phyloP scores from a whole-genome alignment of 495 filamentous ascomycete genomes.

The Talaromyces proteolyticus region DNA sequence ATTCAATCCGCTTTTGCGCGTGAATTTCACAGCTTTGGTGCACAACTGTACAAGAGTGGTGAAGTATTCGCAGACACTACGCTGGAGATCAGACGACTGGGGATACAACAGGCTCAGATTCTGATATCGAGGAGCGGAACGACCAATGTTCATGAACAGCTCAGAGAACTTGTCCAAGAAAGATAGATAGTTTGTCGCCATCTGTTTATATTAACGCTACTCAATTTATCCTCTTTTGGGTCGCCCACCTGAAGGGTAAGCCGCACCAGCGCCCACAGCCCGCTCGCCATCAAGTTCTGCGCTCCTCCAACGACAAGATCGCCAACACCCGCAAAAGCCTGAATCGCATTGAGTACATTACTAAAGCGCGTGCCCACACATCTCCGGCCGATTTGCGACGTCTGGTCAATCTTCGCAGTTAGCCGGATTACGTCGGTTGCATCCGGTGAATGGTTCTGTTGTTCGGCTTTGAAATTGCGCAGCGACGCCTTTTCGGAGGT shows the following conservation, averaged over 20 bases:
- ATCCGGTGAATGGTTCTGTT: no score
- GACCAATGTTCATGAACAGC: slow-evolving; percentile 35
- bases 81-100: slow-evolving; percentile 28
- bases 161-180: slow-evolving; percentile 34
- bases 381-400: background rate
- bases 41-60: slow-evolving; percentile 35
- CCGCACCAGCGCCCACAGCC: no score
- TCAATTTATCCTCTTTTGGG: no score
- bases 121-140: slow-evolving; percentile 35
- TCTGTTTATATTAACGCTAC: no score
- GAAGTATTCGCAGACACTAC: slow-evolving; percentile 35
- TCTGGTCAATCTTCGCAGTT: background rate
- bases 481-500: no score
- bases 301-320: background rate
- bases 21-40: slow-evolving; percentile 25
- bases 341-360: background rate
- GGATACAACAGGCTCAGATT: slow-evolving; percentile 33
- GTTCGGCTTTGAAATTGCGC: no score
- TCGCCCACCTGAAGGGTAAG: no score
- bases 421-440: background rate
- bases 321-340: background rate
- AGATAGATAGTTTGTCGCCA: slow-evolving; percentile 8
- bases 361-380: background rate
- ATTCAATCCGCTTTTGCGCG: slow-evolving; percentile 6
- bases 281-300: no score